A percentile compares a stretch with the other conserved stretches of the same genome.
Evolutionary conservation across 2,329 filamentous ascomycete genomes (phyloP).

Genomic region (Botrytis tulipae): DNA sequence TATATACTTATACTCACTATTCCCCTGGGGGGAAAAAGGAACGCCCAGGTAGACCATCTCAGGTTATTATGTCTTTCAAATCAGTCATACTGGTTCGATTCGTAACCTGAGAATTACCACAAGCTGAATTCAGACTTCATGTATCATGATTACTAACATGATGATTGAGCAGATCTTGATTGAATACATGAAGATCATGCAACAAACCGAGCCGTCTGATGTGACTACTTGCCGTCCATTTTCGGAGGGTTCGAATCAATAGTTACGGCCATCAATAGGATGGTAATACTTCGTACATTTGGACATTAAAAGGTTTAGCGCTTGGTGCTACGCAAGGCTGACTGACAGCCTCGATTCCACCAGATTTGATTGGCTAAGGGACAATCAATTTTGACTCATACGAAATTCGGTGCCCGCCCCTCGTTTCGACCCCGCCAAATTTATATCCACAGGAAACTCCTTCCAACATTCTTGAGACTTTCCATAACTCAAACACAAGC

Average conservation of each 20-base stretch:
- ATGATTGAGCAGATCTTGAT: not conserved
- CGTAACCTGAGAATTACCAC: not conserved
- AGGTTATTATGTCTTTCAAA: not conserved
- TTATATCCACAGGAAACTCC: conserved; percentile 6
- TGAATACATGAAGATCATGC: not conserved
- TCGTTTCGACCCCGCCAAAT: conserved; percentile 8
- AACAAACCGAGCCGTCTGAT: not conserved
- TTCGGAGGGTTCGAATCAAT: not conserved
- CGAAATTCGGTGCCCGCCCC: not conserved
- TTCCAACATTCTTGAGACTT: not conserved
- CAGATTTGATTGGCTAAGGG: not conserved
- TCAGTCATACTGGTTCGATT: not conserved
- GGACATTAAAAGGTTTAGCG: not conserved
- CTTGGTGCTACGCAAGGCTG: not conserved
- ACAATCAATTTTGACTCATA: conserved; percentile 11
- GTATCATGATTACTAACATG: not conserved
- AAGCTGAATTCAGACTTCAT: not conserved
- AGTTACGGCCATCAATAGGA: not conserved
- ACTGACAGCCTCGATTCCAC: not conserved
- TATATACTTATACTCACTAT: not conserved
- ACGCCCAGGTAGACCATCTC: not conserved
- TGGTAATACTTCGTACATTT: not conserved
- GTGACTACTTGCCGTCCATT: not conserved
- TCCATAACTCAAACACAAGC: not conserved
- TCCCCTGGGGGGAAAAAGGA: not conserved